Evolutionary conservation across 306 rosid genomes (phyloP).

Genomic region (Pyrus bretschneideri): DNA sequence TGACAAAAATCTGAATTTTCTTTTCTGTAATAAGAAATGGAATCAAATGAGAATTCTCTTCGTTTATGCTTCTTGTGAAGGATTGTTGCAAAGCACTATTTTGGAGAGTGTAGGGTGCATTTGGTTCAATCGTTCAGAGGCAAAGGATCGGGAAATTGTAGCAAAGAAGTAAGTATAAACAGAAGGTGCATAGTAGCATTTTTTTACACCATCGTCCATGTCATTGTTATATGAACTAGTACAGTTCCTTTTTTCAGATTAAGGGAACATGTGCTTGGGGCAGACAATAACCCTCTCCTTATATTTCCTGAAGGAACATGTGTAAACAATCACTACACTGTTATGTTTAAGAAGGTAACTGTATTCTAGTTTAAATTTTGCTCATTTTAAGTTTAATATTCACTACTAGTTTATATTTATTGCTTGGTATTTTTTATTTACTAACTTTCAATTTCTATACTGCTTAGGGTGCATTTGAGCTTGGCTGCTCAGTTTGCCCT

Average conservation of each 20-base stretch:
- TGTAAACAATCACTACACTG: conserved; percentile 93
- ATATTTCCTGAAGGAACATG: conserved; percentile 99
- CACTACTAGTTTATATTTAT: neutral
- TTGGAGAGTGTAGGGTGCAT: conserved; percentile 95
- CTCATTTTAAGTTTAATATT: neutral
- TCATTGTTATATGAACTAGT: conserved; percentile 15
- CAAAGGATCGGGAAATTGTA: conserved; percentile 94
- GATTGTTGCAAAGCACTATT: conserved; percentile 89
- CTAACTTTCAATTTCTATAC: conserved; percentile 6
- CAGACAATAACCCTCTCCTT: conserved; percentile 92
- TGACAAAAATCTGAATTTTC: neutral
- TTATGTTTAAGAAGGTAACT: conserved; percentile 90
- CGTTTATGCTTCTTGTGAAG: conserved; percentile 32
- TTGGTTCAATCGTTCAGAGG: conserved; percentile 87
- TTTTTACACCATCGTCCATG: conserved; percentile 1
- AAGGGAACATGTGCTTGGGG: conserved; percentile 79
- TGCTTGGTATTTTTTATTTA: conserved; percentile 4
- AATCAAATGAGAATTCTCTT: neutral
- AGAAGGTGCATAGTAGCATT: conserved; percentile 1
- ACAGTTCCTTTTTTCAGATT: conserved; percentile 40
- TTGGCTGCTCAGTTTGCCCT: conserved; percentile 91
- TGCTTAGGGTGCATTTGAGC: conserved; percentile 95
- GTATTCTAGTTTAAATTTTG: conserved; percentile 3
- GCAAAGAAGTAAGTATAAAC: conserved; percentile 67
- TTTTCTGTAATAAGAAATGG: neutral